A percentile compares a stretch with the other conserved stretches of the same genome.
Evolutionary conservation across 148 eudicot genomes (phyloP).

Genomic region (Simmondsia chinensis): DNA sequence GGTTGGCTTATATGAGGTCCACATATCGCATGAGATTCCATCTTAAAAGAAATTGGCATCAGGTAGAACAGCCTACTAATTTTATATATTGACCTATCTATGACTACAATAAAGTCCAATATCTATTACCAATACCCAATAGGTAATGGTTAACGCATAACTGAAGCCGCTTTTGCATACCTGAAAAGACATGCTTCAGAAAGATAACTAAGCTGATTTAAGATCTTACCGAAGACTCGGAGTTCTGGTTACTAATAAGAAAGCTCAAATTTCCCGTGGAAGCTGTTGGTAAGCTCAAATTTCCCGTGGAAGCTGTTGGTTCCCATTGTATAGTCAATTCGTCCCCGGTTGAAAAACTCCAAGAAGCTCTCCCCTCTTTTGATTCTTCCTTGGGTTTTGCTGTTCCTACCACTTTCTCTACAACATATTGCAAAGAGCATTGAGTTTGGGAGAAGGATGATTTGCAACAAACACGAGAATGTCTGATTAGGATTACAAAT

Average conservation of each 20-base stretch:
- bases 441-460: slow-evolving; percentile 2
- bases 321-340: slow-evolving; percentile 51
- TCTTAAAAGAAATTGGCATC: too few relatives aligned
- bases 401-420: slow-evolving; percentile 84
- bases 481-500: not conserved
- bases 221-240: slow-evolving; percentile 33
- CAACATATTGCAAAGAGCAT: slow-evolving; percentile 14
- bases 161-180: not conserved
- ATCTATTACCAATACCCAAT: too few relatives aligned
- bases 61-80: too few relatives aligned
- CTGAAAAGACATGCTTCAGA: not conserved
- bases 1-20: too few relatives aligned
- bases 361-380: slow-evolving; percentile 43
- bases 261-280: slow-evolving; percentile 33
- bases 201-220: not conserved
- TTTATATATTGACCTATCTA: too few relatives aligned
- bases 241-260: slow-evolving; percentile 22
- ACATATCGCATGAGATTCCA: too few relatives aligned
- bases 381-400: slow-evolving; percentile 67
- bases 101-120: too few relatives aligned
- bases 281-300: slow-evolving; percentile 22
- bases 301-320: slow-evolving; percentile 24
- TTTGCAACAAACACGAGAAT: not conserved
- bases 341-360: slow-evolving; percentile 70
- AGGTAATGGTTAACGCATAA: not conserved